Conservation (phyloP, 164 flowering plant species). For the Cinnamomum chago region DNA sequence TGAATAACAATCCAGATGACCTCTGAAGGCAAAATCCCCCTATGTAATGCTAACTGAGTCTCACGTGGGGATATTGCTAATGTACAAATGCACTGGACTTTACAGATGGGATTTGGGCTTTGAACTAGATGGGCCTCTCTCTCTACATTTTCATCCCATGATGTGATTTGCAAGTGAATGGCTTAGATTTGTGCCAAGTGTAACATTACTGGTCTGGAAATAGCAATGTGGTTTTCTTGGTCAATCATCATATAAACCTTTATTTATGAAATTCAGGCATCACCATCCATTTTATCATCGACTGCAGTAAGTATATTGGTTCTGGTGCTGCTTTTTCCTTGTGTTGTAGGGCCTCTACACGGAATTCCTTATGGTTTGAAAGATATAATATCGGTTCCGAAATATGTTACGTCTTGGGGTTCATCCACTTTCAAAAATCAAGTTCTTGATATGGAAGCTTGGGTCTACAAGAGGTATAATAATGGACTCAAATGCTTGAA, state of each 20-base stretch:
- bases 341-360: conserved; percentile 78
- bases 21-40: no score
- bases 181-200: neutral
- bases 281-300: neutral
- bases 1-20: no score
- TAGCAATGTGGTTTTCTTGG: neutral
- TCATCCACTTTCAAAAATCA: conserved; percentile 68
- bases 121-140: no score
- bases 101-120: no score
- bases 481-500: neutral
- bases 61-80: no score
- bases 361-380: conserved; percentile 95
- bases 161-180: neutral
- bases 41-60: no score
- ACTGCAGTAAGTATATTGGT: neutral
- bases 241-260: neutral
- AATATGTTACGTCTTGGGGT: conserved; percentile 88
- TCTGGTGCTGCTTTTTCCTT: neutral
- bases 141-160: no score
- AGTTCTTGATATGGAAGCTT: conserved; percentile 80
- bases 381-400: conserved; percentile 85
- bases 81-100: no score
- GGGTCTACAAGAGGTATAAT: conserved; percentile 81
- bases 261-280: neutral
- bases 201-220: neutral